These are phyloP conservation scores for Plasmodium coatneyi DNA, from an alignment of 169 alveolate genomes.

Conservation along the genomic window DNA sequence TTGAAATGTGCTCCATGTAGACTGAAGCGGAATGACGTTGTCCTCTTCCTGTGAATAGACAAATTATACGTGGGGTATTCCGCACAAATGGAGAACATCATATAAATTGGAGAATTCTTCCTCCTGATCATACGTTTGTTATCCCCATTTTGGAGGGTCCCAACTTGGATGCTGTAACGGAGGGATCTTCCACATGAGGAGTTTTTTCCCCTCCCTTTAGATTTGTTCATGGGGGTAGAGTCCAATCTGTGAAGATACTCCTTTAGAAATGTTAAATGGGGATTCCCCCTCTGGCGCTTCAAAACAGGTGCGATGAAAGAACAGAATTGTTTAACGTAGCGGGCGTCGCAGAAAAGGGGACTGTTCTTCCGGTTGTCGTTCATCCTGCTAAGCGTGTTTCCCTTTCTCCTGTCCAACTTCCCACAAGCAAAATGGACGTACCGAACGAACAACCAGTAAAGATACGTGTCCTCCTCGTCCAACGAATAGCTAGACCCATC, in stretches of 20 bases:
- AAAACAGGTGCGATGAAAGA: not conserved
- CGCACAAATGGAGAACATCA: not conserved
- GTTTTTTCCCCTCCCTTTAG: not conserved
- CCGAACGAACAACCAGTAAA: constrained; percentile 9
- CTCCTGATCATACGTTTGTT: not conserved
- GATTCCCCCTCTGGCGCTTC: not conserved
- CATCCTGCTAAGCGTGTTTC: not conserved
- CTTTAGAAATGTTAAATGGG: not conserved
- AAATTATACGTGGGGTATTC: constrained; percentile 2
- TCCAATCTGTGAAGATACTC: not conserved
- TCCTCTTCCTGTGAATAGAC: constrained; percentile 1
- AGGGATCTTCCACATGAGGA: not conserved
- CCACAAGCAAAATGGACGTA: not conserved
- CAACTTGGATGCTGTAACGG: not conserved
- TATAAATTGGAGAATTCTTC: not conserved
- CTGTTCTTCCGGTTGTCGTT: too few relatives aligned
- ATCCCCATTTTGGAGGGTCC: not conserved
- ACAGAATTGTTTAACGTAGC: not conserved
- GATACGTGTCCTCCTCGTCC: not conserved
- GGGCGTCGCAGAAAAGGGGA: not conserved
- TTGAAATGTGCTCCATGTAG: not conserved
- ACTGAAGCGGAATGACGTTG: not conserved
- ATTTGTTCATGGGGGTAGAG: not conserved
- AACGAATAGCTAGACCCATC: constrained; percentile 9
- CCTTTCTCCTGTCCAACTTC: too few relatives aligned